A percentile compares a stretch with the other conserved stretches of the same genome.
Evolutionary conservation across 805 yeast species (phyloP).

Genomic region (Candida schatavii): DNA sequence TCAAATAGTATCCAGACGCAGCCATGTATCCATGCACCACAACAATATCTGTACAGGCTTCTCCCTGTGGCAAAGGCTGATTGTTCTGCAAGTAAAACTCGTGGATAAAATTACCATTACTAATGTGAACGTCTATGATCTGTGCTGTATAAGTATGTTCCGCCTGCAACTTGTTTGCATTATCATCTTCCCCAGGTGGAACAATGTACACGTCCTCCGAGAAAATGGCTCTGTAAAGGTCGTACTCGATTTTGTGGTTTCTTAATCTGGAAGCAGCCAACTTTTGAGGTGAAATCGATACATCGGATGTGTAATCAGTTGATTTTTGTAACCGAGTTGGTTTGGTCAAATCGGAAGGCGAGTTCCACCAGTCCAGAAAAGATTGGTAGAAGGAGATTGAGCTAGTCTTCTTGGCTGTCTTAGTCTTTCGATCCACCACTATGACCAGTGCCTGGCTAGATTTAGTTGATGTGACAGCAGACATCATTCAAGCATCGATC

Average conservation of each 20-base stretch:
- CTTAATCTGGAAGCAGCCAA: slow-evolving; percentile 18
- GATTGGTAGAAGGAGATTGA: slow-evolving; percentile 27
- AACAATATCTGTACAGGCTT: slow-evolving; percentile 18
- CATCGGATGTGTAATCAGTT: no score
- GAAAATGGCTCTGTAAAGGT: slow-evolving; percentile 30
- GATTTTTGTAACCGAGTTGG: no score
- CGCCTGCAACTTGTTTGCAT: not conserved
- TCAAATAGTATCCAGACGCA: slow-evolving; percentile 40
- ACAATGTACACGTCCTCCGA: slow-evolving; percentile 26
- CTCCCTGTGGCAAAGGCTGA: slow-evolving; percentile 8
- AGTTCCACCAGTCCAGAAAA: slow-evolving; percentile 38
- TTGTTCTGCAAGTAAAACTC: slow-evolving; percentile 28
- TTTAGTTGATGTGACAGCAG: no score
- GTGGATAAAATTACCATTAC: slow-evolving; percentile 29
- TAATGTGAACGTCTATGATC: slow-evolving; percentile 29
- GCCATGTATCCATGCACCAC: slow-evolving; percentile 46
- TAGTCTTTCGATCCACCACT: no score
- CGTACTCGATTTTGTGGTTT: slow-evolving; percentile 31
- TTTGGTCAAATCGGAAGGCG: slow-evolving; percentile 5
- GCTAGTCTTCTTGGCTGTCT: not conserved
- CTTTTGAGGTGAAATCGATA: not conserved
- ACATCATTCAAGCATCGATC: no score
- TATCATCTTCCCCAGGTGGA: slow-evolving; percentile 12
- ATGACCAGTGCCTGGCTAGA: no score
- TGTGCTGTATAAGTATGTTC: slow-evolving; percentile 12